Percentiles rank a stretch among this genome's conserved stretches.
These are phyloP conservation scores for Globisporangium carolinianum DNA, from an alignment of 352 stramenopile species.

Conservation along the genomic window DNA sequence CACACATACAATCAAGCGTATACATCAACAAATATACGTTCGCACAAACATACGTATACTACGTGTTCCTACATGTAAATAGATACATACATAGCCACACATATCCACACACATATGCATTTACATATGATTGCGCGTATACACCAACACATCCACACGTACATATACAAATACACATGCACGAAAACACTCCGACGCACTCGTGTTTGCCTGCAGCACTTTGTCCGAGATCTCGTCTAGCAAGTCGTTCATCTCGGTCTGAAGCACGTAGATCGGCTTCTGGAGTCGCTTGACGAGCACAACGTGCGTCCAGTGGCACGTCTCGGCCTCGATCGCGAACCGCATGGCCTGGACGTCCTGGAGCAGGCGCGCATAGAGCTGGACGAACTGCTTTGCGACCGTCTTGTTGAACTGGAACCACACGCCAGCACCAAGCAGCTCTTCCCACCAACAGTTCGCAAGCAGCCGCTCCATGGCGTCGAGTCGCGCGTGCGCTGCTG, in stretches of 20 bases:
- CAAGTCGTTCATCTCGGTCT: too few relatives aligned
- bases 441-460: constrained; percentile 58
- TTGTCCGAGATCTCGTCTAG: too few relatives aligned
- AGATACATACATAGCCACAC: background rate
- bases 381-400: constrained; percentile 57
- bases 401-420: constrained; percentile 71
- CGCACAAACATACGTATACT: background rate
- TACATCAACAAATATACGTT: background rate
- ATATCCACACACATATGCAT: background rate
- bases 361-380: constrained; percentile 33
- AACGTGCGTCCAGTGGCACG: constrained; percentile 49
- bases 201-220: too few relatives aligned
- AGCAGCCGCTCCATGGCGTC: too few relatives aligned
- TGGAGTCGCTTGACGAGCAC: constrained; percentile 48
- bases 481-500: too few relatives aligned
- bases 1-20: background rate
- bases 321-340: constrained; percentile 64
- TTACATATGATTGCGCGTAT: too few relatives aligned
- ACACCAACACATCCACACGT: too few relatives aligned
- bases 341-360: constrained; percentile 64
- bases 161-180: too few relatives aligned
- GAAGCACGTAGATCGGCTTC: too few relatives aligned
- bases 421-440: constrained; percentile 43
- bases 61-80: background rate
- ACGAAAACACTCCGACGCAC: too few relatives aligned